Base-by-base conservation (phyloP, 2,329 filamentous ascomycete species). In the Knufia petricola region DNA sequence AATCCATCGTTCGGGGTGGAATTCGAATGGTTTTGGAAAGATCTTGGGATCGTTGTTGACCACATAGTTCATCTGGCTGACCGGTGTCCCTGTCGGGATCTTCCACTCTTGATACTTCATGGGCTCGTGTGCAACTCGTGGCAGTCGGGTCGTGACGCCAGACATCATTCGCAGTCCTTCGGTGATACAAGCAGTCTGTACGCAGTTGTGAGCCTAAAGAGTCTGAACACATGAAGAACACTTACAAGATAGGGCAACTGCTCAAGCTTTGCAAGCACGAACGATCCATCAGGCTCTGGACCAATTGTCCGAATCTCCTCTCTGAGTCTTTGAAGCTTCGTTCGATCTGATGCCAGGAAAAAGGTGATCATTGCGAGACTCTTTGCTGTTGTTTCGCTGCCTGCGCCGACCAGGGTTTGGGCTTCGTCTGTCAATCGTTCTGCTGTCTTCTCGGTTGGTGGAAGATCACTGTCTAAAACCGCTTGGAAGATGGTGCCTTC, bases 361-460 rank as follows among this genome's bases (percentile, higher is more conserved):
- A 64, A 66, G 20, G 58, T 58, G 4, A 60, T 55, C 2, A 65
- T 50, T 1, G 47, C 49, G n/a, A 61, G 46, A 1, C 58, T 55
- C 36, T 53, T 52, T 1, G 59, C 61, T n/a, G 59, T 63, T 0
- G 59, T 66, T 20, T 60, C 60, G 1, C 60, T 61, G 1, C 65
- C 65, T 10, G 60, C 64, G 26, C 58, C 60, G 9, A 65, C 52
- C 7, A 66, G 47, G 3, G 58, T 53, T 28, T 60, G 58, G 4
- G 54, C 63, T 50, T 66, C 64, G 15, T 64, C 55, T 2, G 54
- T 53, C 7, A 66, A 53, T 1, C 64, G 58, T 6, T 51, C 50
- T 13, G 57, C 49, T 1, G 57, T 53, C 49, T 64, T 64, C 46
- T 65, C 63, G 10, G 49, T 36, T 2, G 55, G 50, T 4, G 63